phyloP scores from a whole-genome alignment of 257 asterid species.

The Eucommia ulmoides region DNA sequence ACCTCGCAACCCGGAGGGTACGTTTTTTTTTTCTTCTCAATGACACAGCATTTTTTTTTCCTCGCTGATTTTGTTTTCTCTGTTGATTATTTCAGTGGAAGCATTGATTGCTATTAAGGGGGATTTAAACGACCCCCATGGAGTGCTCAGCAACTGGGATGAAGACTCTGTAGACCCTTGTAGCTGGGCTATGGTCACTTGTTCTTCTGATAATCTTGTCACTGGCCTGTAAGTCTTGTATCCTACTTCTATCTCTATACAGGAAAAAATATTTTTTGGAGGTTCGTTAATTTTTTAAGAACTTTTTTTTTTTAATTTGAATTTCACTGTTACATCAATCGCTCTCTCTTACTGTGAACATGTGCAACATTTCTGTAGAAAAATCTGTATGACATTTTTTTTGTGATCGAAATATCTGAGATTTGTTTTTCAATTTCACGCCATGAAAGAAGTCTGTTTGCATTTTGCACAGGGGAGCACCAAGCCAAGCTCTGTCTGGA shows the following conservation, averaged over 20 bases:
- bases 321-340: neutral
- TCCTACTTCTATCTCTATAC: neutral
- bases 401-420: neutral
- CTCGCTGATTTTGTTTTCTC: neutral
- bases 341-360: neutral
- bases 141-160: conserved; percentile 86
- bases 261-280: too few relatives aligned
- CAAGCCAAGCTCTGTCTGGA: conserved; percentile 94
- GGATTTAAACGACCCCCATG: conserved; percentile 61
- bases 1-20: conserved; percentile 86
- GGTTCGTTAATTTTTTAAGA: too few relatives aligned
- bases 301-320: too few relatives aligned
- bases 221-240: conserved; percentile 44
- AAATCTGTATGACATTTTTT: neutral
- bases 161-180: conserved; percentile 93
- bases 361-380: neutral
- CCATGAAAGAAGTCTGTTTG: neutral
- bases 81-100: conserved; percentile 32
- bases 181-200: conserved; percentile 95
- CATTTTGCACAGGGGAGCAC: conserved; percentile 63
- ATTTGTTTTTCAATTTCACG: neutral
- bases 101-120: conserved; percentile 57
- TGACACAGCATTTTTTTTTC: neutral
- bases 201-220: conserved; percentile 75
- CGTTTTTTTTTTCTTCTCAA: neutral